These are phyloP conservation scores for Astragalus glycyphyllos DNA, from an alignment of 306 rosid genomes.

Conservation along the genomic window DNA sequence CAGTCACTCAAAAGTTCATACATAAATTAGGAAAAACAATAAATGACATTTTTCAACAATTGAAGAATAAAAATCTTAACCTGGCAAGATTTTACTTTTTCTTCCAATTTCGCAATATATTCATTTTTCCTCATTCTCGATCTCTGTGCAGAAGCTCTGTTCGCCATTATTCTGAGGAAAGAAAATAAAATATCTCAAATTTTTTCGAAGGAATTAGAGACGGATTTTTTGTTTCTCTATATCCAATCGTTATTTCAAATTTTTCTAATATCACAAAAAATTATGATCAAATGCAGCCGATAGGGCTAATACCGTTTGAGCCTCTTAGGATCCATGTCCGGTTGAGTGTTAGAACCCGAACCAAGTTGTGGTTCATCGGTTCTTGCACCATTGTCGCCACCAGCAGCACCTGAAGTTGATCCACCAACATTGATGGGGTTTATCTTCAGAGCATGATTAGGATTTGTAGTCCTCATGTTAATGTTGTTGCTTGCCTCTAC, in stretches of 20 bases:
- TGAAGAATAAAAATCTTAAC: conserved; percentile 25
- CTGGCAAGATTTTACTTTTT: conserved; percentile 42
- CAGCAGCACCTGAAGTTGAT: background rate
- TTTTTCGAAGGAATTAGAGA: no score
- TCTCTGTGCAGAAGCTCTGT: conserved; percentile 11
- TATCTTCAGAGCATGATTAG: background rate
- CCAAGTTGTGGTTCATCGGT: background rate
- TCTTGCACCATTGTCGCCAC: background rate
- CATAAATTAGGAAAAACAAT: background rate
- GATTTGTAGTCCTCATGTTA: background rate
- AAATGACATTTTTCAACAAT: background rate
- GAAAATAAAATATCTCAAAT: background rate
- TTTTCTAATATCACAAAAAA: no score
- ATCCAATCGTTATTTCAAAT: no score
- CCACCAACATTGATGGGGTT: background rate
- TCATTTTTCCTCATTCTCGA: background rate
- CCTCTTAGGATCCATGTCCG: conserved; percentile 41
- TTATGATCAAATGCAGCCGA: no score
- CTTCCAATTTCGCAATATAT: conserved; percentile 12
- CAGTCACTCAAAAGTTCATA: background rate
- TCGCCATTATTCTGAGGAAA: conserved; percentile 6
- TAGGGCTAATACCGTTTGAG: background rate
- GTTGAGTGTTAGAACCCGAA: background rate
- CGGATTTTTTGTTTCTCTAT: no score
- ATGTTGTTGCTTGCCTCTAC: background rate